A percentile compares a stretch with the other conserved stretches of the same genome.
Evolutionary conservation across 208 protist genomes (phyloP).

Genomic region (Wallacemonas collosoma): DNA sequence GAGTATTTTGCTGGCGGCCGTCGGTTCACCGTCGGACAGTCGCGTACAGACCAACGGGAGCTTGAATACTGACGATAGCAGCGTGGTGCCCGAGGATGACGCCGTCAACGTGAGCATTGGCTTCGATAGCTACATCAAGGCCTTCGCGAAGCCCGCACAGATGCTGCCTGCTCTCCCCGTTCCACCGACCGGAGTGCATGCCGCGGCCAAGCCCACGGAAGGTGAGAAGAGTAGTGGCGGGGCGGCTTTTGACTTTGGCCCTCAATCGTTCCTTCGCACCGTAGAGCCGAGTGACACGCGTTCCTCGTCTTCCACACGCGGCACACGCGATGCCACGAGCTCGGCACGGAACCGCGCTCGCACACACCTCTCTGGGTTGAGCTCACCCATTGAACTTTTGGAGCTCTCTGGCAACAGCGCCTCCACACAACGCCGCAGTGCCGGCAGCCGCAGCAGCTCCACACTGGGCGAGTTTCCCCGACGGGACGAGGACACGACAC

Average conservation of each 20-base stretch:
- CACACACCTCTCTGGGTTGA: not conserved
- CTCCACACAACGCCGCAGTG: not conserved
- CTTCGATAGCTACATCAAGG: constrained; percentile 4
- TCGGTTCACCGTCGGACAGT: not conserved
- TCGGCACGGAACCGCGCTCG: not conserved
- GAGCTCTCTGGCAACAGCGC: not conserved
- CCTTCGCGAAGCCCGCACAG: constrained; percentile 3
- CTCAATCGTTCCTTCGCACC: not conserved
- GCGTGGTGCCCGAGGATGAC: not conserved
- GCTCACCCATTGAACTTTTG: not conserved
- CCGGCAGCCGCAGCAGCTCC: not conserved
- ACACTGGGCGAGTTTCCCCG: not conserved
- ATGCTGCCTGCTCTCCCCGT: not conserved
- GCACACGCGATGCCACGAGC: not conserved
- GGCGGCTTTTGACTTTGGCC: not conserved
- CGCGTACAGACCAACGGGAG: not conserved
- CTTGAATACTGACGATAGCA: not conserved
- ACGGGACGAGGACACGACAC: not conserved
- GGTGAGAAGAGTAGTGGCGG: not conserved
- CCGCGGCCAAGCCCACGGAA: not conserved
- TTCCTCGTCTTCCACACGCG: not conserved
- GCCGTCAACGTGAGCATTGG: not conserved
- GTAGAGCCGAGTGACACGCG: not conserved
- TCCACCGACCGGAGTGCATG: not conserved
- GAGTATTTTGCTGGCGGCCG: not conserved